Evolutionary conservation across 441 rosid genomes (phyloP).

Genomic region (Populus tomentosa): DNA sequence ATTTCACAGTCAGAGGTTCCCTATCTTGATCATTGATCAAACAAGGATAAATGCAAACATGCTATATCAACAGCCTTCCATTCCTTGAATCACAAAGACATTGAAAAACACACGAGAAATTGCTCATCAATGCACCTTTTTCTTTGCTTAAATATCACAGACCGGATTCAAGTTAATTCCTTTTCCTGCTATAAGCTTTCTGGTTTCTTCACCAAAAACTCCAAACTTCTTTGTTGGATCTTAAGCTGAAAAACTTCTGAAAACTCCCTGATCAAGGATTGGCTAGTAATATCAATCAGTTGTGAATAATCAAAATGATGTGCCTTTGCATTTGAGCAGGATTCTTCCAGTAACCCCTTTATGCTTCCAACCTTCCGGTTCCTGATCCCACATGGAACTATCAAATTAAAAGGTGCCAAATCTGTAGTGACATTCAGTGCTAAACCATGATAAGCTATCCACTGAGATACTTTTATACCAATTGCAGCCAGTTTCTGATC

Average conservation of each 20-base stretch:
- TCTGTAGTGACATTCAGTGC: conserved; percentile 84
- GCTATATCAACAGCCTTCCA: too few species aligned
- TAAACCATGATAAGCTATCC: conserved; percentile 82
- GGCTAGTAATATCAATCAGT: conserved; percentile 42
- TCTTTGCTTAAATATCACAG: neutral
- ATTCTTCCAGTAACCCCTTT: conserved; percentile 36
- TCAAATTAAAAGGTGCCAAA: conserved; percentile 64
- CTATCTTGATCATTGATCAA: too few species aligned
- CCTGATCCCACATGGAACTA: conserved; percentile 79
- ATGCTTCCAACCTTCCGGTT: conserved; percentile 69
- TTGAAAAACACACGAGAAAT: neutral
- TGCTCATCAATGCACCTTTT: neutral
- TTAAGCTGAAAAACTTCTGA: conserved; percentile 63
- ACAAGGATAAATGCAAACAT: too few species aligned
- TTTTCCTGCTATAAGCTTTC: neutral
- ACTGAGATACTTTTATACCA: conserved; percentile 66
- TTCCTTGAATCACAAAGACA: too few species aligned
- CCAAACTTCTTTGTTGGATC: conserved; percentile 29
- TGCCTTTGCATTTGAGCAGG: neutral
- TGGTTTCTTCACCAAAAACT: conserved; percentile 7
- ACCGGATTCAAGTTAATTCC: neutral
- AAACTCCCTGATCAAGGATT: conserved; percentile 61
- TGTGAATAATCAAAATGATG: conserved; percentile 23
- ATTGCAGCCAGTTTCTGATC: conserved; percentile 76
- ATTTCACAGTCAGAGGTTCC: too few species aligned